Conservation (phyloP, 805 yeast genomes). For the Candida bentonensis region DNA sequence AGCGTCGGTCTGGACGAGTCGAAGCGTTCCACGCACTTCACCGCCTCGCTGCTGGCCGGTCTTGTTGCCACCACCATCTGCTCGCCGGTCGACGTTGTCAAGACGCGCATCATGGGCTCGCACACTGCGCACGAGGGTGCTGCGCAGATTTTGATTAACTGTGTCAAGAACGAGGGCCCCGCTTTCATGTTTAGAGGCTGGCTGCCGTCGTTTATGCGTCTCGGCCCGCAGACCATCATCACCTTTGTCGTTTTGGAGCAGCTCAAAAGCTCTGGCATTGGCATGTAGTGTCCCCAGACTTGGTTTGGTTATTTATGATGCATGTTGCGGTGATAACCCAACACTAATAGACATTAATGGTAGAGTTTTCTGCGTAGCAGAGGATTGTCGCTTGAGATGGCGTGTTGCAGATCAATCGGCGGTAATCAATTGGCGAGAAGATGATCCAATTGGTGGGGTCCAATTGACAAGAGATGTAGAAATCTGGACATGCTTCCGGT, state of each 20-base stretch:
- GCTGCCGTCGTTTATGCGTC: conserved; percentile 74
- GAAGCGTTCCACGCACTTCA: conserved; percentile 57
- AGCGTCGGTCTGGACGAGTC: conserved; percentile 38
- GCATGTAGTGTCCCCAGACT: conserved; percentile 4
- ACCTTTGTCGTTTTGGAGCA: conserved; percentile 27
- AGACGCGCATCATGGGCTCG: conserved; percentile 75
- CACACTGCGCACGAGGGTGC: conserved; percentile 24
- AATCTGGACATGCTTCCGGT: too few relatives aligned
- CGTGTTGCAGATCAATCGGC: too few relatives aligned
- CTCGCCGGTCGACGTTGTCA: conserved; percentile 85
- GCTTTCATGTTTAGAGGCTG: conserved; percentile 82
- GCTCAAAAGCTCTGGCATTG: conserved; percentile 20
- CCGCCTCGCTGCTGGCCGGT: conserved; percentile 71
- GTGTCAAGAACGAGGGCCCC: conserved; percentile 57
- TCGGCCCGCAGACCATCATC: conserved; percentile 51
- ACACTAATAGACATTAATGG: too few relatives aligned
- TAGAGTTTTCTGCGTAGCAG: too few relatives aligned
- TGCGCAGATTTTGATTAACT: conserved; percentile 38
- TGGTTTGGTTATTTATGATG: too few relatives aligned
- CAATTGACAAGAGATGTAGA: too few relatives aligned
- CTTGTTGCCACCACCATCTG: conserved; percentile 83
- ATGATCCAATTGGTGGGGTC: too few relatives aligned
- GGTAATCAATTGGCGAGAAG: too few relatives aligned
- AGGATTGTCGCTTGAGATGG: too few relatives aligned
- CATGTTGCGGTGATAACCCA: too few relatives aligned